Evolutionary conservation across 2,329 filamentous ascomycete species (phyloP), one percentile per base, ranked within the genome.

Genomic region (Colletotrichum godetiae): DNA sequence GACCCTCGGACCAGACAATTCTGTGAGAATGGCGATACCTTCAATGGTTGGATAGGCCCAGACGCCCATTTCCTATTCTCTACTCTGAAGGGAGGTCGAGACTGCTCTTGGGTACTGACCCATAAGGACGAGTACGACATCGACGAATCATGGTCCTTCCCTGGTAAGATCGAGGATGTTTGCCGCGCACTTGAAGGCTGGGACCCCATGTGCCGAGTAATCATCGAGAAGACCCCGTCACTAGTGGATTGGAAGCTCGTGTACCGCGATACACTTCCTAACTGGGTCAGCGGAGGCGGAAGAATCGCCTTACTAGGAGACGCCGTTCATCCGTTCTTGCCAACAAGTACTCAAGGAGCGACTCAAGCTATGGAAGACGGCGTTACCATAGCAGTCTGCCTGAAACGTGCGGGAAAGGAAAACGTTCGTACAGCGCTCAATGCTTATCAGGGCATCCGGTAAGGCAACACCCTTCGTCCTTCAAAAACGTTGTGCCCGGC

Each of bases 41-140:
- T 90, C 80, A 89, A 89, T 67, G 89, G 88, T 31, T 88, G 86
- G 89, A 87, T 90, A 67, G 88, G 88, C 2, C 87, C 87, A 2
- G 87, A 90, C 74, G 86, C 88, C 62, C 88, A 90, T 75, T 88
- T 90, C 73, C 80, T 91, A 1, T 89, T 90, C 76, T 88, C 87
- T 6, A 89, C 88, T 3, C 86, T 91, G 75, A 89, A 90, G 79
- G 82, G 84, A 74, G 88, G 88, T 31, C 81, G 84, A 24, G 88
- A 90, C 70, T 89, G 88, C 77, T 89, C 85, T 76, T 91, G 89
- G 89, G 89, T 91, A 3, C 81, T 89, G 27, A 91, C 89, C 1
- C 88, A 90, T 78, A 83, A 79, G 24, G 89, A 90, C 74, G 84
- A 86, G 68, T 84, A 86, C 72, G 85, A 90, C 75, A 89, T 89